Evolutionary conservation across 1,284 basidiomycete genomes (phyloP).

Genomic region (Naganishia albida): DNA sequence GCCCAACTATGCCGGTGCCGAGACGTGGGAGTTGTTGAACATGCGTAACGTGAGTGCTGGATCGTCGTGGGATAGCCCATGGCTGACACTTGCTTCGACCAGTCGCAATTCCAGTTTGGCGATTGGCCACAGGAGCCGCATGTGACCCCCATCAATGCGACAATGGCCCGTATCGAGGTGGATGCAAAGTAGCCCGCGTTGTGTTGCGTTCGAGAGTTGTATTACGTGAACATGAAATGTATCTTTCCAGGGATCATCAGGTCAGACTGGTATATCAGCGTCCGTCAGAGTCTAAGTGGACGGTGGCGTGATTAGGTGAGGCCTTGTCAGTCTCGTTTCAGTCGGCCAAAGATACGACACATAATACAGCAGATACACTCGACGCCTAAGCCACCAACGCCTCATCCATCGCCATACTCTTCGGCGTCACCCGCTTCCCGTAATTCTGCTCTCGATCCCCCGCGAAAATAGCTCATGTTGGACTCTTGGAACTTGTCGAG

Average conservation of each 20-base stretch:
- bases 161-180: constrained; percentile 16
- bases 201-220: constrained; percentile 1
- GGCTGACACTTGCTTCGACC: neutral
- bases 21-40: constrained; percentile 42
- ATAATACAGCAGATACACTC: no score
- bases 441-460: constrained; percentile 39
- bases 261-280: no score
- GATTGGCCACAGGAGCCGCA: constrained; percentile 34
- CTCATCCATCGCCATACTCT: neutral
- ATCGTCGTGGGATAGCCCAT: neutral
- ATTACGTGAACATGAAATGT: neutral
- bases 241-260: neutral
- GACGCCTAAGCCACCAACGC: no score
- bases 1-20: constrained; percentile 40
- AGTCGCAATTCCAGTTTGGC: constrained; percentile 38
- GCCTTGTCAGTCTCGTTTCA: no score
- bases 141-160: constrained; percentile 21
- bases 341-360: no score
- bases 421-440: constrained; percentile 27
- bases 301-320: no score
- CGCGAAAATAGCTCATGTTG: constrained; percentile 40
- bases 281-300: no score
- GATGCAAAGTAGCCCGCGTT: constrained; percentile 9
- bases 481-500: constrained; percentile 37
- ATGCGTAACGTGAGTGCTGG: constrained; percentile 36